These are phyloP conservation scores for Gleditsia sinensis DNA, from an alignment of 306 rosid genomes.

Conservation along the genomic window DNA sequence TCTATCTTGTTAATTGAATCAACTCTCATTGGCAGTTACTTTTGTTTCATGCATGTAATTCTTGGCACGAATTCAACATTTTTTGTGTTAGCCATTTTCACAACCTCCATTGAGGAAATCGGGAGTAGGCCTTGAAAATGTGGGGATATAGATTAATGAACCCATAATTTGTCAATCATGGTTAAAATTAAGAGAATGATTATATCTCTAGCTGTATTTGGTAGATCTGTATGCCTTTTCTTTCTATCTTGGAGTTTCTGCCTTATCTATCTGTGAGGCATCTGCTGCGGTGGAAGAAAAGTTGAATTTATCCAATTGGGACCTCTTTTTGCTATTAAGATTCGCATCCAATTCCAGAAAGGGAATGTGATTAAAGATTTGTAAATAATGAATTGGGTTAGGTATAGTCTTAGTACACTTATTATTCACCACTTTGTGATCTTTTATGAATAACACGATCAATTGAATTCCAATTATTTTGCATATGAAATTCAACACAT, in stretches of 20 bases:
- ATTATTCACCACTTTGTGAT: no score
- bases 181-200: not conserved
- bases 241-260: constrained; percentile 19
- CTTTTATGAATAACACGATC: no score
- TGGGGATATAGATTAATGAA: not conserved
- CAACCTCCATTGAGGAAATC: not conserved
- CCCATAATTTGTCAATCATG: constrained; percentile 10
- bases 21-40: no score
- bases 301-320: constrained; percentile 72
- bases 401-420: no score
- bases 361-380: constrained; percentile 34
- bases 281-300: constrained; percentile 61
- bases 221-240: not conserved
- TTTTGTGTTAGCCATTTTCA: constrained; percentile 28
- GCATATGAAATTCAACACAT: no score
- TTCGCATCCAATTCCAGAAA: constrained; percentile 64
- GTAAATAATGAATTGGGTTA: no score
- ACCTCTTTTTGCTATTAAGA: constrained; percentile 43
- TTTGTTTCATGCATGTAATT: constrained; percentile 21
- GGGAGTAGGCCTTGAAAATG: not conserved
- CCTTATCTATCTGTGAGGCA: constrained; percentile 58
- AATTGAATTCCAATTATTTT: no score
- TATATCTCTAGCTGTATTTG: not conserved
- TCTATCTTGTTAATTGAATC: no score
- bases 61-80: constrained; percentile 11